Evolutionary conservation across 495 filamentous ascomycete species (phyloP).

Genomic region (Neurospora sp.): DNA sequence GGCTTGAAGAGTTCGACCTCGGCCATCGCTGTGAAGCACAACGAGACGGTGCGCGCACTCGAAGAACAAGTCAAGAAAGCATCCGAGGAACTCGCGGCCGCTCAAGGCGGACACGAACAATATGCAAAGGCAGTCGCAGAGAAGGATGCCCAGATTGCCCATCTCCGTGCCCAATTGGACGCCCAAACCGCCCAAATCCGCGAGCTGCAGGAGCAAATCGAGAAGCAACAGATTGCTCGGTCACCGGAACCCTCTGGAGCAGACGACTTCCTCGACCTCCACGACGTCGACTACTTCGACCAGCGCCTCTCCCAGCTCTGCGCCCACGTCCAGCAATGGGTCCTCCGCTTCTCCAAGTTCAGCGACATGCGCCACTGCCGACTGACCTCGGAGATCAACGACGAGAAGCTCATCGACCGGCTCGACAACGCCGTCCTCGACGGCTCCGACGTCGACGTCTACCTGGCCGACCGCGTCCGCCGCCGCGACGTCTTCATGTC

Average conservation of each 20-base stretch:
- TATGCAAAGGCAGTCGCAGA: slow-evolving; percentile 59
- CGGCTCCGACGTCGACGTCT: slow-evolving; percentile 78
- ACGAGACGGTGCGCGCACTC: slow-evolving; percentile 48
- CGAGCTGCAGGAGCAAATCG: slow-evolving; percentile 73
- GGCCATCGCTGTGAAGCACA: slow-evolving; percentile 62
- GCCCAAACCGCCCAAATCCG: slow-evolving; percentile 67
- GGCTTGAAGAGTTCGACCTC: slow-evolving; percentile 68
- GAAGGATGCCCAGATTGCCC: slow-evolving; percentile 69
- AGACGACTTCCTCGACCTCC: slow-evolving; percentile 65
- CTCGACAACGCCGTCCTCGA: slow-evolving; percentile 91
- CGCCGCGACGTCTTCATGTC: slow-evolving; percentile 93
- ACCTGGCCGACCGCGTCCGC: slow-evolving; percentile 74
- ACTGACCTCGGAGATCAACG: slow-evolving; percentile 64
- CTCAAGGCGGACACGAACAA: slow-evolving; percentile 48
- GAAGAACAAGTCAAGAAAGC: slow-evolving; percentile 50
- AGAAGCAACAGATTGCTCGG: slow-evolving; percentile 15
- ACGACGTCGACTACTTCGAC: slow-evolving; percentile 91
- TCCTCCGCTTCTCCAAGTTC: slow-evolving; percentile 90
- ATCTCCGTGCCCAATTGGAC: slow-evolving; percentile 68
- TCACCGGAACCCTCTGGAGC: slow-evolving; percentile 22
- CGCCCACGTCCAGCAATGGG: slow-evolving; percentile 90
- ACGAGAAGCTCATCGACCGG: slow-evolving; percentile 83
- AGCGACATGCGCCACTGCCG: slow-evolving; percentile 81
- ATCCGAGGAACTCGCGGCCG: slow-evolving; percentile 49
- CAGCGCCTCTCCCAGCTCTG: slow-evolving; percentile 88